A percentile compares a stretch with the other conserved stretches of the same genome.
Evolutionary conservation across 345 rosid genomes (phyloP).

Genomic region (Moringa oleifera): DNA sequence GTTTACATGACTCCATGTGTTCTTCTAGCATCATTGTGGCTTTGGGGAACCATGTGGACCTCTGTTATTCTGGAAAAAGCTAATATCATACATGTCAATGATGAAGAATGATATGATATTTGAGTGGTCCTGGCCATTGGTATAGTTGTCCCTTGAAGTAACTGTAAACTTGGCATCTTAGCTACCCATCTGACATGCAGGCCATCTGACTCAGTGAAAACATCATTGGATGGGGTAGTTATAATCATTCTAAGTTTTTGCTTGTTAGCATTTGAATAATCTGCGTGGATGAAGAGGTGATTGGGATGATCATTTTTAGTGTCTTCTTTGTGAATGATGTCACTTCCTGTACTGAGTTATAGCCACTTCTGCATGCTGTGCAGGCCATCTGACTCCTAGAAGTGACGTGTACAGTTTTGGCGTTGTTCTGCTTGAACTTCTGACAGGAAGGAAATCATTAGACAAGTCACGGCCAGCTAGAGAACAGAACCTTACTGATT

Average conservation of each 20-base stretch:
- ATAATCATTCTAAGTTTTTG: conserved; percentile 9
- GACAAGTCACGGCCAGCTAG: conserved; percentile 84
- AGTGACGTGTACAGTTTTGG: conserved; percentile 92
- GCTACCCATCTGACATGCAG: not conserved
- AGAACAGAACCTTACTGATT: conserved; percentile 82
- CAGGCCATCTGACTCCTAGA: conserved; percentile 81
- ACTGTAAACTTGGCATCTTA: too few species aligned
- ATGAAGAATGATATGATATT: too few species aligned
- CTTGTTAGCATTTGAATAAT: not conserved
- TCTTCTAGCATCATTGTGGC: not conserved
- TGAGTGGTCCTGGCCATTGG: too few species aligned
- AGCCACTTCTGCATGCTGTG: conserved; percentile 7
- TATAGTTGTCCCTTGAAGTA: too few species aligned
- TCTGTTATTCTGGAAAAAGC: too few species aligned
- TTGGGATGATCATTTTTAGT: too few species aligned
- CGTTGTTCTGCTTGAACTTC: conserved; percentile 72
- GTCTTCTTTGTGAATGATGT: too few species aligned
- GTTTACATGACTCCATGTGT: not conserved
- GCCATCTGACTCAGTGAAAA: not conserved
- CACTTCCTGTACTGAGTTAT: too few species aligned
- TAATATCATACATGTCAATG: too few species aligned
- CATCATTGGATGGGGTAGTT: too few species aligned
- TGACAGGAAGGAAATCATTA: conserved; percentile 77
- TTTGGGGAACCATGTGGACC: too few species aligned
- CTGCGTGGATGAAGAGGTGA: not conserved